Conservation (phyloP, 2,329 filamentous ascomycete genomes). For the Beauveria bassiana region DNA sequence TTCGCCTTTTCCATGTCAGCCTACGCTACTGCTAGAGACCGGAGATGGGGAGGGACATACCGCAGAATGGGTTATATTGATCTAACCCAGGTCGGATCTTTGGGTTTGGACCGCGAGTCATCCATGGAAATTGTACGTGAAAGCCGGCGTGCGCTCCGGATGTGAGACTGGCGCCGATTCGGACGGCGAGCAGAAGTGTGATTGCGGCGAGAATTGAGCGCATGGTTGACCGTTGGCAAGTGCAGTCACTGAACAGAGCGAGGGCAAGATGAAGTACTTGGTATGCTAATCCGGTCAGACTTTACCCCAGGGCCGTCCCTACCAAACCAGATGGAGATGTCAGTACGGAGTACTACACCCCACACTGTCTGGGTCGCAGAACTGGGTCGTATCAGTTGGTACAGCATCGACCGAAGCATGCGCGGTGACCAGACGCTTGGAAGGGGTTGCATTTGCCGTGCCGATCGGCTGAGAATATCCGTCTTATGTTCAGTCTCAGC, state of each 20-base stretch:
- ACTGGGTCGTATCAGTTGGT: too few relatives aligned
- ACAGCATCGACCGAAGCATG: too few relatives aligned
- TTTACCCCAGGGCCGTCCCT: neutral
- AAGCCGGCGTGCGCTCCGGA: neutral
- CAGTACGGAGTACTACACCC: too few relatives aligned
- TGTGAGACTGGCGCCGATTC: neutral
- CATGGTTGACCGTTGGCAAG: neutral
- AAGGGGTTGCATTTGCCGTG: too few relatives aligned
- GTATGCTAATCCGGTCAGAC: neutral
- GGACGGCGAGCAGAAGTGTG: neutral
- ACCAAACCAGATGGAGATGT: too few relatives aligned
- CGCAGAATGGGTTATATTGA: neutral
- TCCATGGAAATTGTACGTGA: constrained; percentile 5
- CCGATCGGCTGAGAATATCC: too few relatives aligned
- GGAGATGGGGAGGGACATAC: neutral
- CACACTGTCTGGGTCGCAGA: too few relatives aligned
- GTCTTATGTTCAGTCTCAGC: too few relatives aligned
- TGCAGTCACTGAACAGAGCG: neutral
- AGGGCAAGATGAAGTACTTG: neutral
- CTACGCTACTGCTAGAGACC: neutral
- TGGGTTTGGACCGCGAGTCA: neutral
- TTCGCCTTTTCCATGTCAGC: neutral
- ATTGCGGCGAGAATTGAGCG: neutral
- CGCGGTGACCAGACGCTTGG: too few relatives aligned
- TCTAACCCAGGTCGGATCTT: neutral